phyloP scores from a whole-genome alignment of 768 basidiomycete genomes.

The Tremella mesenterica region DNA sequence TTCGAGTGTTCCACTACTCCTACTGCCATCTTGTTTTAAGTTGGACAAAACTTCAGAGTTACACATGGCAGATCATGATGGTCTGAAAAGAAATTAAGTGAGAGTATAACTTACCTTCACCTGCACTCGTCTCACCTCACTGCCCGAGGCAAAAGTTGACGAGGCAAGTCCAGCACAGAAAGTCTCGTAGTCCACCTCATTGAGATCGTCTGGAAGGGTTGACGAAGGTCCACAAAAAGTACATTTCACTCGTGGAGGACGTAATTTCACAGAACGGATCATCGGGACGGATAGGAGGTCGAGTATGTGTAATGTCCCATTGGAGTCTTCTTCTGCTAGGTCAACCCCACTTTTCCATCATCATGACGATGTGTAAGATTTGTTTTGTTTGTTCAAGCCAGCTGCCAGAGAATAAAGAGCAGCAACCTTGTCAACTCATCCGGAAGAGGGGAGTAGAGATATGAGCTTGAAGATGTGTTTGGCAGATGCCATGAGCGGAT shows the following conservation, averaged over 20 bases:
- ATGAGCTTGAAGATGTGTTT: too few species aligned
- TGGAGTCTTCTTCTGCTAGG: conserved; percentile 53
- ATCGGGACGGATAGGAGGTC: conserved; percentile 61
- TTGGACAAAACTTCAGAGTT: too few species aligned
- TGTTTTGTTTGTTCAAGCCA: background rate
- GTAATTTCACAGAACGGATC: conserved; percentile 76
- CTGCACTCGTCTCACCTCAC: conserved; percentile 16
- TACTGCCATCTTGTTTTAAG: too few species aligned
- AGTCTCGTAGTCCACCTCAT: conserved; percentile 65
- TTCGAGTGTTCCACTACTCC: too few species aligned
- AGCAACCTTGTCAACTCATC: too few species aligned
- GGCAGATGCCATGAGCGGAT: too few species aligned
- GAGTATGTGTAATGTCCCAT: conserved; percentile 58
- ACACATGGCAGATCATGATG: too few species aligned
- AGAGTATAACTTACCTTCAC: conserved; percentile 46
- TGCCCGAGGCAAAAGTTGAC: conserved; percentile 20
- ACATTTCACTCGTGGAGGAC: conserved; percentile 62
- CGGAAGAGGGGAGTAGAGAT: too few species aligned
- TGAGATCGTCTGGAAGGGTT: conserved; percentile 48
- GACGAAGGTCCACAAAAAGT: conserved; percentile 57
- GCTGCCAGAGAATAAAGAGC: too few species aligned
- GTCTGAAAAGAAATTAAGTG: conserved; percentile 23
- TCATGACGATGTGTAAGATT: background rate
- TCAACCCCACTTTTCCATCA: background rate
- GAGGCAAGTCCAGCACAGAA: conserved; percentile 68